Evolutionary conservation across 225 moss, liverwort and hornwort species (phyloP), one percentile per base, ranked within the genome.

Genomic region (Pseudoscleropodium purum): DNA sequence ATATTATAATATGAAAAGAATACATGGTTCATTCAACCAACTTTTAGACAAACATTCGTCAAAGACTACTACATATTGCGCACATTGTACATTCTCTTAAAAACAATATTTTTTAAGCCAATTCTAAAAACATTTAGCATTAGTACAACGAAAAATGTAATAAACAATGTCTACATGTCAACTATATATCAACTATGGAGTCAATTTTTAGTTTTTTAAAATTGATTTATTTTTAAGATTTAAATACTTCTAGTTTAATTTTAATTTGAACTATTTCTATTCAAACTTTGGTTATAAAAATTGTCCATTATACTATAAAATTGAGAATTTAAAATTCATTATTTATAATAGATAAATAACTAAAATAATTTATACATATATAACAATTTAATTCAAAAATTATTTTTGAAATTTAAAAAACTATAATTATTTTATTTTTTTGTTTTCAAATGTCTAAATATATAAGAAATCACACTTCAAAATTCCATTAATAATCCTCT

Each of bases 1-100:
- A 13, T 5, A 76, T 13, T 51, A 13, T 51, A 34, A 33, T 34
- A 34, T 51, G 19, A 10, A 33, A 33, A 34, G 33, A 76, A 33
- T 49, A 9, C 8, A 34, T 34, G 5, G 14, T 34, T 8, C 0
- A 0, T 20, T 51, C 0, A 5, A 51, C 13, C 8, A 51, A 51
- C 20, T 76, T 4, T 76, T 19, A 18, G 6, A 31, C 30, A 76
- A 34, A 21, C 3, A 51, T 76, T 49, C 21, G 2, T 51, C 2
- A 34, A 21, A 51, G 33, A 33, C 19, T 75, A 33, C 1, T 76
- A 5, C 20, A 21, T 3, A 51, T 33, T 33, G 5, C 3, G 31
- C 2, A 33, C 7, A 47, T 49, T 75, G 12, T 49, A 10, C 12
- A 51, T 51, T 33, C 21, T 51, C 7, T 51, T 29, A 10, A 45